phyloP scores from a whole-genome alignment of 192 early-diverging fungal species.

The Gigaspora rosea region DNA sequence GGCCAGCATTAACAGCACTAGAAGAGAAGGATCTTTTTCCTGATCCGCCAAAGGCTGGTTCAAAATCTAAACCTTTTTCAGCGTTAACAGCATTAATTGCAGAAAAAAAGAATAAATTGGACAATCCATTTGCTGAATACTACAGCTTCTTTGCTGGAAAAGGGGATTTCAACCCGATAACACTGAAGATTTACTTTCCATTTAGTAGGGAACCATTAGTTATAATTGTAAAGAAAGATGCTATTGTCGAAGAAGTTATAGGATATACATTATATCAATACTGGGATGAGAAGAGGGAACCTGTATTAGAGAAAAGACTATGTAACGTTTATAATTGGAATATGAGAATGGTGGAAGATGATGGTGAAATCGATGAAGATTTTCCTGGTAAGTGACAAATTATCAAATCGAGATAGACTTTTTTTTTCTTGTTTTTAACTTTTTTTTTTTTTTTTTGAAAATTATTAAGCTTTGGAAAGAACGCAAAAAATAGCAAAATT shows the following conservation, averaged over 20 bases:
- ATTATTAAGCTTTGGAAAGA: slow-evolving; percentile 77
- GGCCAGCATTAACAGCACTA: slow-evolving; percentile 24
- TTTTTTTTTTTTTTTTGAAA: slow-evolving; percentile 16
- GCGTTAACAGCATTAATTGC: slow-evolving; percentile 64
- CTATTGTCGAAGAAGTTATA: slow-evolving; percentile 91
- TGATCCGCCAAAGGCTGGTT: slow-evolving; percentile 30
- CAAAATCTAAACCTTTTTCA: slow-evolving; percentile 46
- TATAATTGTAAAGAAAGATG: slow-evolving; percentile 74
- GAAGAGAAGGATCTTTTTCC: slow-evolving; percentile 23
- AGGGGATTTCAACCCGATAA: slow-evolving; percentile 57
- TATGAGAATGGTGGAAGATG: slow-evolving; percentile 91
- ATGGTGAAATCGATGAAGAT: slow-evolving; percentile 95
- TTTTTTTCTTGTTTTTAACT: not conserved
- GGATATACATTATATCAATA: slow-evolving; percentile 91
- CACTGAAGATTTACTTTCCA: slow-evolving; percentile 68
- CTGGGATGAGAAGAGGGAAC: slow-evolving; percentile 65
- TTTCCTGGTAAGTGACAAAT: slow-evolving; percentile 69
- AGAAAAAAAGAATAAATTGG: slow-evolving; percentile 55
- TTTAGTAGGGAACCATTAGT: slow-evolving; percentile 53
- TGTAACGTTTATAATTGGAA: slow-evolving; percentile 82
- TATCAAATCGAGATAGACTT: not conserved
- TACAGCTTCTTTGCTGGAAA: slow-evolving; percentile 66
- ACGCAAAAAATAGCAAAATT: slow-evolving; percentile 82
- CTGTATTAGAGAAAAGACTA: slow-evolving; percentile 61
- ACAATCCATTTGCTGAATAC: slow-evolving; percentile 71